Conservation (phyloP, 495 filamentous ascomycete species). For the Penicillium subrubescens region DNA sequence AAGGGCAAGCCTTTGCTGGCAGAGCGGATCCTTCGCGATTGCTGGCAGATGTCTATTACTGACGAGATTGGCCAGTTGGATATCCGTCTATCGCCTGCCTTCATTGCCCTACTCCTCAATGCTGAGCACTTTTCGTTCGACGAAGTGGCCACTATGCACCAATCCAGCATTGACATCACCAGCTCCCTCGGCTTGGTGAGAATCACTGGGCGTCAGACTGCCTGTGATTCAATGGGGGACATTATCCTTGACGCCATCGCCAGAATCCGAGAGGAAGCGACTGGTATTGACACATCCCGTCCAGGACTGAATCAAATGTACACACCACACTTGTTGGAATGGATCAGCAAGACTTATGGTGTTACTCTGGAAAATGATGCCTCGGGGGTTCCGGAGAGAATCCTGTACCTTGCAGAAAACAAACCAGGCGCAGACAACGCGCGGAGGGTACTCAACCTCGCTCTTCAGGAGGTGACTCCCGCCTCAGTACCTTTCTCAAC, state of each 20-base stretch:
- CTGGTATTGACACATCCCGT: conserved; percentile 23
- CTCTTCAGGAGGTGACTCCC: conserved; percentile 21
- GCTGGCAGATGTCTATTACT: conserved; percentile 44
- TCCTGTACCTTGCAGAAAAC: conserved; percentile 41
- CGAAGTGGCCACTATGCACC: conserved; percentile 42
- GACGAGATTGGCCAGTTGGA: conserved; percentile 47
- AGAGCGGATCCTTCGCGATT: conserved; percentile 44
- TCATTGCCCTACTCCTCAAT: conserved; percentile 31
- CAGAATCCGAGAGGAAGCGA: conserved; percentile 35
- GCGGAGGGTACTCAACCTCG: conserved; percentile 40
- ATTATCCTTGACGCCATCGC: conserved; percentile 41
- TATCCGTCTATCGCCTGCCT: conserved; percentile 31
- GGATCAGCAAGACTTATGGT: conserved; percentile 34
- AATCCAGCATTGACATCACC: conserved; percentile 45
- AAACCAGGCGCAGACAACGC: conserved; percentile 36
- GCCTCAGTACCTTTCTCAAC: conserved; percentile 37
- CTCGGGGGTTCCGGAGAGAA: conserved; percentile 21
- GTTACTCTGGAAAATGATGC: conserved; percentile 28
- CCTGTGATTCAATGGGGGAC: conserved; percentile 44
- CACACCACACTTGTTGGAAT: conserved; percentile 35
- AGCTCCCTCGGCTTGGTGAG: conserved; percentile 39
- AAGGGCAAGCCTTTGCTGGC: conserved; percentile 38
- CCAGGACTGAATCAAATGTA: conserved; percentile 15
- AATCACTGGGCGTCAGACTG: conserved; percentile 39
- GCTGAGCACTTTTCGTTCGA: conserved; percentile 46